Percentiles rank a stretch among this genome's conserved stretches.
Conservation (phyloP, 192 early-diverging fungal genomes). For the Gigaspora rosea region DNA sequence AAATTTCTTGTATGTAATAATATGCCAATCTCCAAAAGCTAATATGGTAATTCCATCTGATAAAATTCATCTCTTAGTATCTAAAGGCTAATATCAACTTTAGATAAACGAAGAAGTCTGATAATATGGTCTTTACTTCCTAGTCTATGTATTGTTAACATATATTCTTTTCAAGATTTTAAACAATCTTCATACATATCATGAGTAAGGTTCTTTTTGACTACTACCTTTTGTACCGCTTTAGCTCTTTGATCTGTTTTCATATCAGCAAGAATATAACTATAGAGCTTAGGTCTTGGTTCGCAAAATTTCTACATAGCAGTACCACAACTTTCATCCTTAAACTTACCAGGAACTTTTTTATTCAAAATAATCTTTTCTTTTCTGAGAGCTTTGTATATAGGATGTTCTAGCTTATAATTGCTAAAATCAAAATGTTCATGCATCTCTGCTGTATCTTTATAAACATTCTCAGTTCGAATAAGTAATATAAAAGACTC, state of each 20-base stretch:
- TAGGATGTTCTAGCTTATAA: not conserved
- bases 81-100: constrained; percentile 5
- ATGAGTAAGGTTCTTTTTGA: no score
- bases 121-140: constrained; percentile 16
- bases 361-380: no score
- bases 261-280: no score
- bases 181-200: not conserved
- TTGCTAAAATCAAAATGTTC: constrained; percentile 4
- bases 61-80: constrained; percentile 7
- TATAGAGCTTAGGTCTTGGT: no score
- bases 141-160: constrained; percentile 7
- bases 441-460: not conserved
- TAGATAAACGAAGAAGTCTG: no score
- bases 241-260: no score
- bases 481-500: not conserved
- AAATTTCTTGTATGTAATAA: not conserved
- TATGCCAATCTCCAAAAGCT: constrained; percentile 15
- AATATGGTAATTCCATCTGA: constrained; percentile 8
- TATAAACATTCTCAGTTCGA: constrained; percentile 1
- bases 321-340: no score
- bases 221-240: no score
- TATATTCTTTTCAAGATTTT: not conserved
- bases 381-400: not conserved
- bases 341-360: no score
- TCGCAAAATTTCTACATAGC: no score